These are phyloP conservation scores for Fusarium xyrophilum DNA, from an alignment of 2,329 filamentous ascomycete genomes.

Conservation along the genomic window DNA sequence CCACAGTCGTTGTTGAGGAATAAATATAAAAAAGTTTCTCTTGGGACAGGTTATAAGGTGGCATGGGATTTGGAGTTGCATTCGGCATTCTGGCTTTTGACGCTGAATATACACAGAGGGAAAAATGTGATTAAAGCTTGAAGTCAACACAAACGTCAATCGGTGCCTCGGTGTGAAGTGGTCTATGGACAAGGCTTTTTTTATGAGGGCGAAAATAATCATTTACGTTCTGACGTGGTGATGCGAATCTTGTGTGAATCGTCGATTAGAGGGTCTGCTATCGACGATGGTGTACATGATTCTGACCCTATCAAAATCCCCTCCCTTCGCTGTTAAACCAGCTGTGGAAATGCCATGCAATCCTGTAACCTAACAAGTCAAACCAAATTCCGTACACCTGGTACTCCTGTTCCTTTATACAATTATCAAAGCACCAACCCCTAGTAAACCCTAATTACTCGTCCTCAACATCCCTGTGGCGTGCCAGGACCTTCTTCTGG, in stretches of 20 bases:
- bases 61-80: constrained; percentile 58
- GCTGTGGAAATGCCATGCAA: constrained; percentile 43
- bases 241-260: constrained; percentile 33
- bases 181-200: constrained; percentile 32
- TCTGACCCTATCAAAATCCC: constrained; percentile 35
- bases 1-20: constrained; percentile 86
- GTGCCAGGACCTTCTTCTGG: constrained; percentile 74
- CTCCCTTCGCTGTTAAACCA: constrained; percentile 25
- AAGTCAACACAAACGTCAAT: constrained; percentile 38
- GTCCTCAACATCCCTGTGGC: constrained; percentile 70
- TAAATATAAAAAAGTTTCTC: constrained; percentile 55
- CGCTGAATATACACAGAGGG: constrained; percentile 49
- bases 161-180: constrained; percentile 42
- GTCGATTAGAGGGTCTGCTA: constrained; percentile 40
- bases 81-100: constrained; percentile 55
- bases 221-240: constrained; percentile 36
- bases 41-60: constrained; percentile 53
- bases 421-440: constrained; percentile 35
- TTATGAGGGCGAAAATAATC: constrained; percentile 36
- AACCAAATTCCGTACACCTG: constrained; percentile 43
- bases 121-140: constrained; percentile 48
- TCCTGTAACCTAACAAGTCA: constrained; percentile 45
- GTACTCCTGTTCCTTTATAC: constrained; percentile 54
- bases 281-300: constrained; percentile 41
- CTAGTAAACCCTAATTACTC: constrained; percentile 51